These are phyloP conservation scores for Garcileccinum viscosum DNA, from an alignment of 1,284 basidiomycete genomes.

Conservation along the genomic window DNA sequence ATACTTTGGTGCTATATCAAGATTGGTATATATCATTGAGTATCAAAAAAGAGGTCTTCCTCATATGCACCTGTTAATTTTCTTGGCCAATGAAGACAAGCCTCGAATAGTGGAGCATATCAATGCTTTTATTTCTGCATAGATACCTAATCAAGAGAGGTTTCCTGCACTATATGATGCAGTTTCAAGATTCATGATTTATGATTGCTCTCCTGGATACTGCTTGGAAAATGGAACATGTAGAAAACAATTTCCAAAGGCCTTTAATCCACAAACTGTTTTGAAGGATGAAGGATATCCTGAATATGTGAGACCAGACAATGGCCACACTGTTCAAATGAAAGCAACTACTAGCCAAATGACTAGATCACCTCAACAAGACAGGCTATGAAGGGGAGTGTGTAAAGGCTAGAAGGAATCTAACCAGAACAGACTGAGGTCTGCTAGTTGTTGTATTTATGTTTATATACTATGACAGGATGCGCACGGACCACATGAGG, in stretches of 20 bases:
- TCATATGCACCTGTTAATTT: constrained; percentile 41
- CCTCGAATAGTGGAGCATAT: neutral
- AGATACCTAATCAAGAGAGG: neutral
- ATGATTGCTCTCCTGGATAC: constrained; percentile 11
- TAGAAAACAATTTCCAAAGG: constrained; percentile 12
- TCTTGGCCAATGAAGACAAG: constrained; percentile 6
- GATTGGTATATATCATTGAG: constrained; percentile 17
- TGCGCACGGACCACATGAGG: too few relatives aligned
- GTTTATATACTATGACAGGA: too few relatives aligned
- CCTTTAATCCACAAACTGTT: neutral
- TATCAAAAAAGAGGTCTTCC: constrained; percentile 17
- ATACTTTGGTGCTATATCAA: constrained; percentile 13
- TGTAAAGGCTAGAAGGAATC: too few relatives aligned
- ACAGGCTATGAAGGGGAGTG: too few relatives aligned
- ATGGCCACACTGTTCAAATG: too few relatives aligned
- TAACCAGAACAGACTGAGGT: too few relatives aligned
- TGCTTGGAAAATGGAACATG: constrained; percentile 9
- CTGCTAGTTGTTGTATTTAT: too few relatives aligned
- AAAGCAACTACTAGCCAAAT: too few relatives aligned
- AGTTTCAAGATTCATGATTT: too few relatives aligned
- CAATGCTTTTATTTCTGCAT: constrained; percentile 7
- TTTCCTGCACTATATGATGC: neutral
- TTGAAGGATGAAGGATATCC: constrained; percentile 19
- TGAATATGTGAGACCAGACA: constrained; percentile 15
- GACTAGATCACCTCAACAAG: too few relatives aligned